Percentiles rank a stretch among this genome's conserved stretches.
These are phyloP conservation scores for Aspergillus tamarii DNA, from an alignment of 2,329 filamentous ascomycete species.

Conservation along the genomic window DNA sequence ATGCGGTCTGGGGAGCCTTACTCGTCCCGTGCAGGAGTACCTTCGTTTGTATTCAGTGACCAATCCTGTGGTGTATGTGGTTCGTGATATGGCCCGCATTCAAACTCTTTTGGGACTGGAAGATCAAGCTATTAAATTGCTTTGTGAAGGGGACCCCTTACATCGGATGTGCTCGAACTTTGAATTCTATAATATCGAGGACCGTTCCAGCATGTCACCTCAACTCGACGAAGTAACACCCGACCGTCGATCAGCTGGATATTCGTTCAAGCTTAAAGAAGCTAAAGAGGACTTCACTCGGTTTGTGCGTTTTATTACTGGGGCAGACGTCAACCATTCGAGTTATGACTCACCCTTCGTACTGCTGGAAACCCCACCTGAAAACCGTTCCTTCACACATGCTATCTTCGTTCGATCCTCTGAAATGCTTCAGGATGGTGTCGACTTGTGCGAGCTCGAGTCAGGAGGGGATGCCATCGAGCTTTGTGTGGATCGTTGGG, in stretches of 20 bases:
- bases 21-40: conserved; percentile 45
- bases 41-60: conserved; percentile 40
- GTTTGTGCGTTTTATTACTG: conserved; percentile 62
- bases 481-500: conserved; percentile 63
- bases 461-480: conserved; percentile 64
- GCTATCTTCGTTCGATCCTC: conserved; percentile 44
- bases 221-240: conserved; percentile 37
- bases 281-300: conserved; percentile 64
- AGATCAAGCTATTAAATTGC: conserved; percentile 46
- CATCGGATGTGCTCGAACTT: conserved; percentile 53
- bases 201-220: conserved; percentile 36
- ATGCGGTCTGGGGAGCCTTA: conserved; percentile 47
- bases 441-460: conserved; percentile 58
- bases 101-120: conserved; percentile 47
- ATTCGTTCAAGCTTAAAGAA: conserved; percentile 54
- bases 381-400: conserved; percentile 56
- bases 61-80: conserved; percentile 46
- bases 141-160: conserved; percentile 49
- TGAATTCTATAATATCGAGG: conserved; percentile 53
- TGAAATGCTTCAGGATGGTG: conserved; percentile 33
- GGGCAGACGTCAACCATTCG: conserved; percentile 55
- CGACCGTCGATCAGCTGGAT: conserved; percentile 50
- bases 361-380: conserved; percentile 61
- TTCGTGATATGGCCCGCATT: conserved; percentile 46
- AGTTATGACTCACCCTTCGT: conserved; percentile 65